Evolutionary conservation across 352 stramenopile species (phyloP).

Genomic region (Phytophthora hibernalis): DNA sequence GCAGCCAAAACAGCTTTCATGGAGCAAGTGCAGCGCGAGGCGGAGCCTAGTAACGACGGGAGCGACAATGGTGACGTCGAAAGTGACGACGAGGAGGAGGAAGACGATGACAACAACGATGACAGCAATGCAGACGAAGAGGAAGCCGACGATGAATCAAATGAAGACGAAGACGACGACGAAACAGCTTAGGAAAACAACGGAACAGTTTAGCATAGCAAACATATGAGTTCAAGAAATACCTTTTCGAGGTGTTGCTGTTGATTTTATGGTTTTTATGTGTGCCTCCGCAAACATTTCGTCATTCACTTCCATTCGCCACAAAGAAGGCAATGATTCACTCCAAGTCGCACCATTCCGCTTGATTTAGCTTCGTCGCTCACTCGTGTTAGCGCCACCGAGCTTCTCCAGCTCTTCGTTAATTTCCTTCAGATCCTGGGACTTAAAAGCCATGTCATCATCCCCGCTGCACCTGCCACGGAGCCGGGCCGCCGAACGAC

Average conservation of each 20-base stretch:
- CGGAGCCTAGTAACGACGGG: constrained; percentile 13
- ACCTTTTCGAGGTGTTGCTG: constrained; percentile 12
- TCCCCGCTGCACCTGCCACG: constrained; percentile 17
- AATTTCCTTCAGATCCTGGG: constrained; percentile 72
- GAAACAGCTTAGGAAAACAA: background rate
- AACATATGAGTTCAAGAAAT: constrained; percentile 15
- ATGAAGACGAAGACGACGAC: constrained; percentile 25
- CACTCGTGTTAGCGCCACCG: constrained; percentile 41
- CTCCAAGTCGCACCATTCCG: constrained; percentile 7
- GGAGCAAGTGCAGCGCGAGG: constrained; percentile 46
- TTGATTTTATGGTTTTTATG: constrained; percentile 2
- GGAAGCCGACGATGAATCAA: constrained; percentile 24
- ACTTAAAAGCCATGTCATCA: constrained; percentile 49
- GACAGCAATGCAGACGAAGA: constrained; percentile 38
- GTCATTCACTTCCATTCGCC: constrained; percentile 6
- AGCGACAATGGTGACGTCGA: constrained; percentile 31
- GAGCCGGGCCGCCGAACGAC: constrained; percentile 33
- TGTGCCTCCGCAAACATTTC: background rate
- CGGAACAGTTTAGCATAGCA: background rate
- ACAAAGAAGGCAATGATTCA: background rate
- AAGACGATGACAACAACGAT: constrained; percentile 17
- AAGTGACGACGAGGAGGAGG: constrained; percentile 16
- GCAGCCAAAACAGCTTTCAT: constrained; percentile 68
- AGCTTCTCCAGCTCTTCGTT: constrained; percentile 78
- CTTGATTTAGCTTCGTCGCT: constrained; percentile 31